Evolutionary conservation across 257 asterid species (phyloP).

Genomic region (Solanum dulcamara): DNA sequence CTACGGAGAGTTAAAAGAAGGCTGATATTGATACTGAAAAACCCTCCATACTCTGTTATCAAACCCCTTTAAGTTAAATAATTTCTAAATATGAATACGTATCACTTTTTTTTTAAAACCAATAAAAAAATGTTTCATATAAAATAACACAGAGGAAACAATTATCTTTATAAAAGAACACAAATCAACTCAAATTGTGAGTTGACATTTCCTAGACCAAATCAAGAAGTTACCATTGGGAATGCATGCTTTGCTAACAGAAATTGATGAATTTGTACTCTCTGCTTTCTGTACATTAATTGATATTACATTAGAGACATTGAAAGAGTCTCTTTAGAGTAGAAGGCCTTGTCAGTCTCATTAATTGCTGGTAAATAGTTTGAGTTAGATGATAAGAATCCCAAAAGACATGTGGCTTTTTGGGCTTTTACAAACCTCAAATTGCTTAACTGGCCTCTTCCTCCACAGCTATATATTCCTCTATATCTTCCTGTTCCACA

Average conservation of each 20-base stretch:
- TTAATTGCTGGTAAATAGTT: slow-evolving; percentile 6
- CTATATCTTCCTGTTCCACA: slow-evolving; percentile 20
- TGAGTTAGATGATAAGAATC: slow-evolving; percentile 25
- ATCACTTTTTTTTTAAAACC: not conserved
- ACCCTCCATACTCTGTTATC: not conserved
- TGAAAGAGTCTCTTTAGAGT: not conserved
- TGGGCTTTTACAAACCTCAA: slow-evolving; percentile 18
- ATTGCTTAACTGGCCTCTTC: slow-evolving; percentile 12
- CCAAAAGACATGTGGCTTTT: slow-evolving; percentile 15
- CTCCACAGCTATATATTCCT: slow-evolving; percentile 26
- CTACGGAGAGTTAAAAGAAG: no score
- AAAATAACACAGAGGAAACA: not conserved
- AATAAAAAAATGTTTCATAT: no score
- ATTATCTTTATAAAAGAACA: not conserved
- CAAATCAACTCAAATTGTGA: not conserved
- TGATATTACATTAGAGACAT: not conserved
- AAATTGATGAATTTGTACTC: not conserved
- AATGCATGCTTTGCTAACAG: not conserved
- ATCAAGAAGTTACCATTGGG: not conserved
- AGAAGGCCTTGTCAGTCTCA: not conserved
- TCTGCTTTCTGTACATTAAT: not conserved
- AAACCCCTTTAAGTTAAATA: not conserved
- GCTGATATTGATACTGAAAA: not conserved
- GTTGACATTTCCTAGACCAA: not conserved
- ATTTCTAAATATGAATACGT: not conserved